Evolutionary conservation across 2,329 filamentous ascomycete genomes (phyloP).

Genomic region (Colletotrichum sp.): DNA sequence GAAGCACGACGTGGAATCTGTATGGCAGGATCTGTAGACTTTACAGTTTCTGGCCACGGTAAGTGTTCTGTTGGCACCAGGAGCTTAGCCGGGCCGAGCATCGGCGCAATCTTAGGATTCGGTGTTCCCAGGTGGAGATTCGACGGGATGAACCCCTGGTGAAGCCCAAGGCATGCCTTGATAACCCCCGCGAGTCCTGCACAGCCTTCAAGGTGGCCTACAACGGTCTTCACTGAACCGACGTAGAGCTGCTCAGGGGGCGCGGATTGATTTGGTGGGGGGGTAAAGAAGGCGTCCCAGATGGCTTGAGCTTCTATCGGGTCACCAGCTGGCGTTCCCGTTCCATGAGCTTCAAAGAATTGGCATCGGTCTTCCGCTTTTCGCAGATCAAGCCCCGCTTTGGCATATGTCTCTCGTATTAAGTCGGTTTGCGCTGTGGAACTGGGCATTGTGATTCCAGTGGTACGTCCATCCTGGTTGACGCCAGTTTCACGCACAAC

Average conservation of each 20-base stretch:
- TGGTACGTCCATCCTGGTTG: background rate
- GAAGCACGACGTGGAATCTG: background rate
- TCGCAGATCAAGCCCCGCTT: background rate
- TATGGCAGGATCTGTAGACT: background rate
- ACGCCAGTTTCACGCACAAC: slow-evolving; percentile 25
- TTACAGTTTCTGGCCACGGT: slow-evolving; percentile 21
- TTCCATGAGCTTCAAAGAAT: slow-evolving; percentile 39
- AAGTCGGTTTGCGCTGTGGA: slow-evolving; percentile 27
- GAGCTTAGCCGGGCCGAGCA: slow-evolving; percentile 17
- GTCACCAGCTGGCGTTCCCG: slow-evolving; percentile 42
- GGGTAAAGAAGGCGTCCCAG: background rate
- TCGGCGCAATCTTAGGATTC: slow-evolving; percentile 30
- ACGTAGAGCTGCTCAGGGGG: slow-evolving; percentile 10
- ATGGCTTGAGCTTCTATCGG: slow-evolving; percentile 38
- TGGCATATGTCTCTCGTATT: slow-evolving; percentile 30
- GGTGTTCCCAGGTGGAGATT: slow-evolving; percentile 33
- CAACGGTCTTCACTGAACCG: slow-evolving; percentile 31
- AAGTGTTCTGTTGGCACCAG: slow-evolving; percentile 12
- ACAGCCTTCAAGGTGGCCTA: slow-evolving; percentile 31
- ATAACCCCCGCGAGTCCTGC: slow-evolving; percentile 31
- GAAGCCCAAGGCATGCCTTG: slow-evolving; percentile 25
- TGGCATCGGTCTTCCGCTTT: slow-evolving; percentile 12
- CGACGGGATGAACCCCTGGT: slow-evolving; percentile 27
- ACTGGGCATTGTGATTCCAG: slow-evolving; percentile 40
- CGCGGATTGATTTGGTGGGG: background rate